These are phyloP conservation scores for Phlebiopsis flavidoalba DNA, from an alignment of 768 basidiomycete species.

Conservation along the genomic window DNA sequence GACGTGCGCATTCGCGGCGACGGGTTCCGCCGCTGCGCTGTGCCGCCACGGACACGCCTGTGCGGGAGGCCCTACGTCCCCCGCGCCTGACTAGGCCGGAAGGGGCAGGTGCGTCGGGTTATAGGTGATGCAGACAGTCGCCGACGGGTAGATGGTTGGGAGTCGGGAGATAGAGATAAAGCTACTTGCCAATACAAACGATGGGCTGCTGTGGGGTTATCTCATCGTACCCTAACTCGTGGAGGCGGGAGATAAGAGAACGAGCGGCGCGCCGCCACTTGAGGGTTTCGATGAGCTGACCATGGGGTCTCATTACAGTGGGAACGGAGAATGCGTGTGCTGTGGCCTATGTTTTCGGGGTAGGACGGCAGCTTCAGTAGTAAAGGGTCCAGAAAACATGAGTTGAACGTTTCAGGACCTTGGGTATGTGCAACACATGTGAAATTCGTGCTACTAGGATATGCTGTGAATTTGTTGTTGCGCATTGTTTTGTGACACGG, in stretches of 20 bases:
- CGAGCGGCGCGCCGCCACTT: not conserved
- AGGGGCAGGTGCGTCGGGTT: not conserved
- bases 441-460: not conserved
- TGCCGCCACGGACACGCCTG: not conserved
- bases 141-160: not conserved
- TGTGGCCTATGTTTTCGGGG: no score
- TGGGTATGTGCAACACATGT: not conserved
- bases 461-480: not conserved
- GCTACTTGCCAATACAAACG: not conserved
- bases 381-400: no score
- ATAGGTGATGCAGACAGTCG: not conserved
- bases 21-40: not conserved
- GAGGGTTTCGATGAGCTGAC: no score
- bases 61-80: not conserved
- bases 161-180: not conserved
- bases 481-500: no score
- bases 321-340: no score
- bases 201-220: not conserved
- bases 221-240: conserved; percentile 1
- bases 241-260: not conserved
- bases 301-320: no score
- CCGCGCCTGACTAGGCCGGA: not conserved
- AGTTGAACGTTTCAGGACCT: not conserved
- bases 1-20: not conserved
- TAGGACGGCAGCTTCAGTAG: no score